phyloP scores from a whole-genome alignment of 495 filamentous ascomycete species.

The Penicillium daleae region DNA sequence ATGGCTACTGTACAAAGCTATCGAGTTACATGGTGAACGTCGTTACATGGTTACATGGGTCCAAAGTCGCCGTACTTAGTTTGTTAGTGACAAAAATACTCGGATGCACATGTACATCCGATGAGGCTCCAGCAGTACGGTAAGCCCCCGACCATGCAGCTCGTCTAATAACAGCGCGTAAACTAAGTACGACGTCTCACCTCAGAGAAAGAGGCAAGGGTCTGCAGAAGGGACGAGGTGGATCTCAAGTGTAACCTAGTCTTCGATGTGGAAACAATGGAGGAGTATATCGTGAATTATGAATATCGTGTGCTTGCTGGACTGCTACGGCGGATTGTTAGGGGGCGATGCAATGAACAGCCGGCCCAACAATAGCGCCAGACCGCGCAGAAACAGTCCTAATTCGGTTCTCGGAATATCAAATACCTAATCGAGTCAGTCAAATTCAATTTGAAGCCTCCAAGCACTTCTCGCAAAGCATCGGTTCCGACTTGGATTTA shows the following conservation, averaged over 20 bases:
- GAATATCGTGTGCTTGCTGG: no score
- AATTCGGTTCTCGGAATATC: no score
- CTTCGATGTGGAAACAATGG: not conserved
- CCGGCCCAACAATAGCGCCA: not conserved
- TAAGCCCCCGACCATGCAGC: constrained; percentile 1
- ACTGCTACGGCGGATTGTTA: no score
- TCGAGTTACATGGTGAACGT: not conserved
- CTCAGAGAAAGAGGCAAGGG: not conserved
- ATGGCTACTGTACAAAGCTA: not conserved
- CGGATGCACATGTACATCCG: constrained; percentile 3
- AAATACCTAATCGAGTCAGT: not conserved
- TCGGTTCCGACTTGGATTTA: not conserved
- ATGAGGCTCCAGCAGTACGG: constrained; percentile 1
- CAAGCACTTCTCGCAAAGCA: not conserved
- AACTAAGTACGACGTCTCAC: not conserved
- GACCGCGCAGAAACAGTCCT: not conserved
- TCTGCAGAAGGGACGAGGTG: no score
- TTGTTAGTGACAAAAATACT: not conserved
- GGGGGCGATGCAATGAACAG: no score
- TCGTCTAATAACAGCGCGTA: constrained; percentile 1
- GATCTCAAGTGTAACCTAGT: not conserved
- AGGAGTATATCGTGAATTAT: not conserved
- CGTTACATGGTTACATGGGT: not conserved
- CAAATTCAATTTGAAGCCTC: not conserved
- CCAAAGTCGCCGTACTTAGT: constrained; percentile 1